Conservation (phyloP, 2,329 filamentous ascomycete genomes). For the Achaetomium macrosporum region DNA sequence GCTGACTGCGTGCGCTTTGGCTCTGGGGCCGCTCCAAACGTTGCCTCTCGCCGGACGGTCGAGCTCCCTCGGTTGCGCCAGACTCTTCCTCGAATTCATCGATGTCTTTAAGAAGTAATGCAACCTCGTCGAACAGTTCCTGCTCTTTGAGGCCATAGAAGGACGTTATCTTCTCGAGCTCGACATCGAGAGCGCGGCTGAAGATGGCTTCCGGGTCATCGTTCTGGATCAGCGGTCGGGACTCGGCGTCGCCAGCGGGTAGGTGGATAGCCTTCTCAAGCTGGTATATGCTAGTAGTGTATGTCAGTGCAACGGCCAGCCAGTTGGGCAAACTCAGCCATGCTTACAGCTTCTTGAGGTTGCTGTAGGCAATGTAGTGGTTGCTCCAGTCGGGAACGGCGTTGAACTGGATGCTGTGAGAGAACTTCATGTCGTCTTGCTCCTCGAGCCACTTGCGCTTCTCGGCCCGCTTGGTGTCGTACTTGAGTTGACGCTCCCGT, state of each 20-base stretch:
- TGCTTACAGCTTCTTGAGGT: conserved; percentile 90
- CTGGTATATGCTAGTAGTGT: conserved; percentile 69
- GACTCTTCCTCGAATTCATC: conserved; percentile 51
- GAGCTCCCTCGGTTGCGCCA: conserved; percentile 29
- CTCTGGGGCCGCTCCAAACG: conserved; percentile 20
- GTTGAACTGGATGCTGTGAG: conserved; percentile 98
- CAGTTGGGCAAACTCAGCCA: not conserved
- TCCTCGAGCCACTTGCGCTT: conserved; percentile 67
- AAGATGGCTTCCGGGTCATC: conserved; percentile 79
- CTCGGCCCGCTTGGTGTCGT: conserved; percentile 43
- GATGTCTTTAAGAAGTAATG: conserved; percentile 69
- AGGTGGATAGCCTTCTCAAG: conserved; percentile 81
- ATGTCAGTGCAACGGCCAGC: not conserved
- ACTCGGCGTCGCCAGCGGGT: conserved; percentile 66
- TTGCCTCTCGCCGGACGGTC: conserved; percentile 22
- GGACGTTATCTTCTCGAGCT: conserved; percentile 87
- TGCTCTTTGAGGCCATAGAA: conserved; percentile 88
- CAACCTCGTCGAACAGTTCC: conserved; percentile 77
- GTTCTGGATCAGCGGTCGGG: conserved; percentile 69
- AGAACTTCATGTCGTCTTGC: conserved; percentile 96
- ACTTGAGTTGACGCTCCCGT: conserved; percentile 12
- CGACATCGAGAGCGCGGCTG: conserved; percentile 71
- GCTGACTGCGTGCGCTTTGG: conserved; percentile 37
- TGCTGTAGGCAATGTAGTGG: conserved; percentile 97
- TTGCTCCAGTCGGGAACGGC: conserved; percentile 99